phyloP scores from a whole-genome alignment of 2,329 filamentous ascomycete genomes.

The Trichoderma simmonsii region DNA sequence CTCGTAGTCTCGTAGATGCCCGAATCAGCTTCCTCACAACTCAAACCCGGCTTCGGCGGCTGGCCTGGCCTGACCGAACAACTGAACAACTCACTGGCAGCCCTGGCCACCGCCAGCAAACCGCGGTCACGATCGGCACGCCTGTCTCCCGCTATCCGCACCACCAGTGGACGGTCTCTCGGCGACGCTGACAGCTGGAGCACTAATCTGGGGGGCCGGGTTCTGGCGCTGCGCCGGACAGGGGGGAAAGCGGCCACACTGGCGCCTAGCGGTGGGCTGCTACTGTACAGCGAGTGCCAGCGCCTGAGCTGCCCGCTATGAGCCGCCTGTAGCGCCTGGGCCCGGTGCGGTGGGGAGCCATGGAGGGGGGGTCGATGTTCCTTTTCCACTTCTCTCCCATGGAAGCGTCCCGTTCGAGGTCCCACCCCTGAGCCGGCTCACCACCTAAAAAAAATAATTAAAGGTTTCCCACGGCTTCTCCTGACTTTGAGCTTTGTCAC shows the following conservation, averaged over 20 bases:
- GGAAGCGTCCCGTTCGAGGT: conserved; percentile 21
- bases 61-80: conserved; percentile 5
- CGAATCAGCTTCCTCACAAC: conserved; percentile 1
- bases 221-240: conserved; percentile 18
- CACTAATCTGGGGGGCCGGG: conserved; percentile 28
- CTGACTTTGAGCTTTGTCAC: conserved; percentile 13
- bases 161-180: neutral
- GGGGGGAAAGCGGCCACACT: neutral
- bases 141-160: neutral
- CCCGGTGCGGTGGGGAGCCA: conserved; percentile 1
- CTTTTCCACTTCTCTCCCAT: neutral
- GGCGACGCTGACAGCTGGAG: conserved; percentile 22
- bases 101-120: conserved; percentile 5
- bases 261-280: neutral
- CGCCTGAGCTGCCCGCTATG: conserved; percentile 12
- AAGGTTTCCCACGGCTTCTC: conserved; percentile 21
- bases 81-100: conserved; percentile 9
- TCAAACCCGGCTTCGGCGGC: conserved; percentile 10
- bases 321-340: conserved; percentile 15
- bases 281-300: neutral
- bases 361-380: neutral
- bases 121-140: conserved; percentile 15
- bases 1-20: neutral
- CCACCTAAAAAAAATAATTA: conserved; percentile 25
- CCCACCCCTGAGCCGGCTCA: conserved; percentile 27